phyloP scores from a whole-genome alignment of 2,329 filamentous ascomycete species.

The Fusarium coicis region DNA sequence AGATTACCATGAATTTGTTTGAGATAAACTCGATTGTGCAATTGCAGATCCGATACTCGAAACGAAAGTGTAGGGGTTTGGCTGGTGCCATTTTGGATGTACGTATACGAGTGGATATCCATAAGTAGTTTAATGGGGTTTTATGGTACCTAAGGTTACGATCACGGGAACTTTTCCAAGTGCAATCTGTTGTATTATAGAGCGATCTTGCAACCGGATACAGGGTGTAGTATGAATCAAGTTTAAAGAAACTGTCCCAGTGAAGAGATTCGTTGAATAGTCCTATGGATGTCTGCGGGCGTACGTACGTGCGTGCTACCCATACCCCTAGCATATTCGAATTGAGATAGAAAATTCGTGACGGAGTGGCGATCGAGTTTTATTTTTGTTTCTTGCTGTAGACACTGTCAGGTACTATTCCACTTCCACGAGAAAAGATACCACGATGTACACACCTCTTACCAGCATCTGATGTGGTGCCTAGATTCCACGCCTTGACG shows the following conservation, averaged over 20 bases:
- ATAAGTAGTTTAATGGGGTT: background rate
- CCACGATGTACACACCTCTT: conserved; percentile 26
- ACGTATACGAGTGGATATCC: background rate
- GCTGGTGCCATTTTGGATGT: background rate
- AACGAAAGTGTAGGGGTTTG: conserved; percentile 1
- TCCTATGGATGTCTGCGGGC: background rate
- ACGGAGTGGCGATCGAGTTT: background rate
- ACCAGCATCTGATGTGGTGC: conserved; percentile 44
- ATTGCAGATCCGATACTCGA: conserved; percentile 1
- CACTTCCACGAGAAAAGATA: background rate
- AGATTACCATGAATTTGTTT: conserved; percentile 11
- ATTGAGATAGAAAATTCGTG: background rate
- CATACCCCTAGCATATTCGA: background rate
- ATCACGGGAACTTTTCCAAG: background rate
- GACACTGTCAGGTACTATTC: conserved; percentile 15
- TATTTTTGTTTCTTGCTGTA: conserved; percentile 42
- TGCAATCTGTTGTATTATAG: background rate
- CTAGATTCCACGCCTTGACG: conserved; percentile 73
- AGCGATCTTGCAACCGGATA: background rate
- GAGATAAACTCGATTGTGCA: background rate
- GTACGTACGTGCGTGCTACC: background rate
- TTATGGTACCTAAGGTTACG: background rate
- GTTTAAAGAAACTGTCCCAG: background rate
- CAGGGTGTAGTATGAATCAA: background rate
- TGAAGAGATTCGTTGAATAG: background rate